Conservation (phyloP, 129 eudicot species). For the Centaurea solstitialis region DNA sequence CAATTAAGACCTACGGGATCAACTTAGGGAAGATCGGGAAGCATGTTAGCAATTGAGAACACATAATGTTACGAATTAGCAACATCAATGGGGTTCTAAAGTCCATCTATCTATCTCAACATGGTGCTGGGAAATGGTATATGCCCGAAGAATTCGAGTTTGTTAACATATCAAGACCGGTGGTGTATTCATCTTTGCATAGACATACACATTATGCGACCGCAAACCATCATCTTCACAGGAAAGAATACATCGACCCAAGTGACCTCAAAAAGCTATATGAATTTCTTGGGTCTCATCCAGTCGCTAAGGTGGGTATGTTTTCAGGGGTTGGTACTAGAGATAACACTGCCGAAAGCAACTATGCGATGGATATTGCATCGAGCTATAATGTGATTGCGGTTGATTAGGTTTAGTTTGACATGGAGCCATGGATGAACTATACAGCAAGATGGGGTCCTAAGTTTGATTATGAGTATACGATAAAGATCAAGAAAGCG, state of each 20-base stretch:
- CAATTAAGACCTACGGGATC: constrained; percentile 31
- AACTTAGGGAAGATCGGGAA: constrained; percentile 36
- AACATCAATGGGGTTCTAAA: constrained; percentile 37
- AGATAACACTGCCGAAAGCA: constrained; percentile 22
- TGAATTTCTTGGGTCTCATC: no score
- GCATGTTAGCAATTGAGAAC: constrained; percentile 61
- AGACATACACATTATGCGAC: constrained; percentile 35
- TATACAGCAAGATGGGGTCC: constrained; percentile 51
- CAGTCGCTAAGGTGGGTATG: constrained; percentile 7
- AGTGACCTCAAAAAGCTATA: not conserved
- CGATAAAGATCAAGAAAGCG: not conserved
- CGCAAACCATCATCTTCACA: constrained; percentile 14
- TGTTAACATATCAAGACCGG: constrained; percentile 21
- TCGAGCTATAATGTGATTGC: constrained; percentile 11
- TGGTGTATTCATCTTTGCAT: constrained; percentile 43
- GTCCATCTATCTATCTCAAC: constrained; percentile 36
- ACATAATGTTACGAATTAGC: constrained; percentile 38
- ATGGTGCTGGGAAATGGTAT: constrained; percentile 38
- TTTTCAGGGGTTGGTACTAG: constrained; percentile 20
- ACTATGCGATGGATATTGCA: constrained; percentile 25
- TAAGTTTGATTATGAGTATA: constrained; percentile 1
- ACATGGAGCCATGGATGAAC: constrained; percentile 23
- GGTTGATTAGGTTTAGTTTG: not conserved
- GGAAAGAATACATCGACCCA: not conserved
- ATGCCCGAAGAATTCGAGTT: constrained; percentile 24